Evolutionary conservation across 1,284 basidiomycete genomes (phyloP).

Genomic region (Ustilago bromivora): DNA sequence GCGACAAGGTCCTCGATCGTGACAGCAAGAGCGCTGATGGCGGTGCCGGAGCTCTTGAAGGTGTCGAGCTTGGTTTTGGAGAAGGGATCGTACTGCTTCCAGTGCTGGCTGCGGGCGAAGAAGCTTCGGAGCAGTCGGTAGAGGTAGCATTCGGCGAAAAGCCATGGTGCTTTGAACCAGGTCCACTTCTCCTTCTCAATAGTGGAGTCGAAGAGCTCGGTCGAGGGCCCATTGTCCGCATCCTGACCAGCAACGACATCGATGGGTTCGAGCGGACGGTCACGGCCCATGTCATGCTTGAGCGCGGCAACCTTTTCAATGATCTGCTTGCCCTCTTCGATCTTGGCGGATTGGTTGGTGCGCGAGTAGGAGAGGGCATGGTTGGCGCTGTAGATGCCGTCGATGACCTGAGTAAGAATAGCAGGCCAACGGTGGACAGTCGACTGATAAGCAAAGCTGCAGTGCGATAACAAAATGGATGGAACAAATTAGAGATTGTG

Average conservation of each 20-base stretch:
- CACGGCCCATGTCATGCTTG: constrained; percentile 89
- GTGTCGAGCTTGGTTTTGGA: constrained; percentile 82
- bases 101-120: constrained; percentile 79
- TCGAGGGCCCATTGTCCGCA: constrained; percentile 77
- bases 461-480: constrained; percentile 25
- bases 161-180: constrained; percentile 90
- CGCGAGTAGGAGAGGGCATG: constrained; percentile 57
- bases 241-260: constrained; percentile 35
- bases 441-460: constrained; percentile 74
- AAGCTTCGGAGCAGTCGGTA: constrained; percentile 86
- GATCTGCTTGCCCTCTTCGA: constrained; percentile 80
- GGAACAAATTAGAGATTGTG: neutral
- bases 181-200: constrained; percentile 73
- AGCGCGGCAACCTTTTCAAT: constrained; percentile 83
- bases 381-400: constrained; percentile 75
- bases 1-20: constrained; percentile 58
- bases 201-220: constrained; percentile 53
- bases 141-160: constrained; percentile 86
- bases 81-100: constrained; percentile 88
- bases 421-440: constrained; percentile 84
- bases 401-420: constrained; percentile 84
- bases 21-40: constrained; percentile 75
- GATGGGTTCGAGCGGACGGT: constrained; percentile 77
- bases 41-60: constrained; percentile 82
- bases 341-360: constrained; percentile 73